A percentile compares a stretch with the other conserved stretches of the same genome.
These are phyloP conservation scores for Alternaria sp. DNA, from an alignment of 2,329 filamentous ascomycete species.

Conservation along the genomic window DNA sequence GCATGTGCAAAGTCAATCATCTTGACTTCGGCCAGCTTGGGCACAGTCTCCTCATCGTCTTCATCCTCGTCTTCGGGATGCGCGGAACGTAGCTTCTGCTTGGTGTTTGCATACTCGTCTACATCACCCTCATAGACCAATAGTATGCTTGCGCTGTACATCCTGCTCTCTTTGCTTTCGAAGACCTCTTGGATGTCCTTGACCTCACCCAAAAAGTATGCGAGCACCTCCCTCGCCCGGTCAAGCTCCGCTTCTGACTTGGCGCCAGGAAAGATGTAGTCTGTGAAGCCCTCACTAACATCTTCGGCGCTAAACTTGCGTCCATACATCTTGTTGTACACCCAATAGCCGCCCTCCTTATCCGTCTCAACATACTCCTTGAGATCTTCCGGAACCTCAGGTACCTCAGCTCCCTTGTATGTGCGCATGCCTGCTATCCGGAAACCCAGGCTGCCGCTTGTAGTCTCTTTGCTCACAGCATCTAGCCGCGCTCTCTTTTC, in stretches of 20 bases:
- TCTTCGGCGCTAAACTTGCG: conserved; percentile 62
- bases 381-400: conserved; percentile 29
- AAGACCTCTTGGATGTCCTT: conserved; percentile 63
- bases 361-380: conserved; percentile 47
- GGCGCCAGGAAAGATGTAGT: conserved; percentile 58
- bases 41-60: conserved; percentile 55
- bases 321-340: conserved; percentile 71
- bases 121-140: conserved; percentile 71
- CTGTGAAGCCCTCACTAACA: conserved; percentile 63
- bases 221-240: conserved; percentile 56
- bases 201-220: conserved; percentile 53
- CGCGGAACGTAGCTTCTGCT: conserved; percentile 32
- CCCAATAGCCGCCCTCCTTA: conserved; percentile 60
- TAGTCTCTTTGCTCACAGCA: conserved; percentile 64
- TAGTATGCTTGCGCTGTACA: conserved; percentile 70
- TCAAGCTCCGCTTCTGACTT: conserved; percentile 34
- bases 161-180: conserved; percentile 68
- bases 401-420: conserved; percentile 49
- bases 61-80: conserved; percentile 48
- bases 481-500: conserved; percentile 66
- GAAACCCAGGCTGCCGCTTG: conserved; percentile 65
- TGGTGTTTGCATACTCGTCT: conserved; percentile 57
- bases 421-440: conserved; percentile 71
- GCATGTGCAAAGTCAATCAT: conserved; percentile 98
- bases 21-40: conserved; percentile 78